Conservation (phyloP, 1,284 basidiomycete genomes). For the Macrocystidia cucumis region DNA sequence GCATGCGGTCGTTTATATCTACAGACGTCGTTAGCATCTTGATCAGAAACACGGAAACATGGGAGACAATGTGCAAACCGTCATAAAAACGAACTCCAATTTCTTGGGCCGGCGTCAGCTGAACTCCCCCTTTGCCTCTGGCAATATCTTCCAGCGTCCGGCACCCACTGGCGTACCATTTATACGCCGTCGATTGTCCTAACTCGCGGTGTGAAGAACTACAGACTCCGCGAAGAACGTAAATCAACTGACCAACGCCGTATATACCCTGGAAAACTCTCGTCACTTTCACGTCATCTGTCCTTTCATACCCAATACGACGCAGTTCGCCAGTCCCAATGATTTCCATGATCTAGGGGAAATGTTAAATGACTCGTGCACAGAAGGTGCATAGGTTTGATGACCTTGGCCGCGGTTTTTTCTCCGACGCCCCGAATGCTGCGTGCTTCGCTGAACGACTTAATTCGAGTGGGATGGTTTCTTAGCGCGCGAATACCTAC, state of each 20-base stretch:
- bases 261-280: constrained; percentile 73
- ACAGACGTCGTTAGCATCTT: no score
- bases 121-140: constrained; percentile 49
- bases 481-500: constrained; percentile 49
- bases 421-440: constrained; percentile 62
- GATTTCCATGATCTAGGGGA: constrained; percentile 67
- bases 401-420: constrained; percentile 70
- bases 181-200: constrained; percentile 58
- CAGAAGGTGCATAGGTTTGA: constrained; percentile 4
- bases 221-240: constrained; percentile 20
- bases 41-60: no score
- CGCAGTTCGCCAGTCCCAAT: constrained; percentile 58
- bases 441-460: constrained; percentile 53
- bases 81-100: constrained; percentile 78
- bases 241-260: constrained; percentile 61
- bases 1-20: constrained; percentile 81
- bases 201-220: background rate
- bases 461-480: constrained; percentile 54
- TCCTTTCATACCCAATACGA: constrained; percentile 55
- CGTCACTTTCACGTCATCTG: constrained; percentile 46
- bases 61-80: constrained; percentile 32
- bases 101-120: constrained; percentile 57
- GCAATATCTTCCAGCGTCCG: constrained; percentile 72
- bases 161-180: constrained; percentile 74
- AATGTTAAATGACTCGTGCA: constrained; percentile 1